Percentiles rank a stretch among this genome's conserved stretches.
Evolutionary conservation across 169 alveolate species (phyloP).

Genomic region (Cyclospora cayetanensis): DNA sequence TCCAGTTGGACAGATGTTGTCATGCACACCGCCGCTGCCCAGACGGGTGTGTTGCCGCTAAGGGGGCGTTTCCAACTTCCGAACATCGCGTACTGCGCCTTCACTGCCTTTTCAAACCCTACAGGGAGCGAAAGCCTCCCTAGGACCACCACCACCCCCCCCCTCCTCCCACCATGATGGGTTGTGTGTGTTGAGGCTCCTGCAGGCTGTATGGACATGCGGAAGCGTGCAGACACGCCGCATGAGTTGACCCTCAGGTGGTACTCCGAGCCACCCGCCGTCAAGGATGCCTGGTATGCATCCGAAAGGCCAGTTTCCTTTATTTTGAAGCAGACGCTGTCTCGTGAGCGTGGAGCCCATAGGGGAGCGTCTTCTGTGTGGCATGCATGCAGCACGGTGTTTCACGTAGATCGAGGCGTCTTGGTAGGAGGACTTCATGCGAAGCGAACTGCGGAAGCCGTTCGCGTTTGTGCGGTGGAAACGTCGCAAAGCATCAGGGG

Average conservation of each 20-base stretch:
- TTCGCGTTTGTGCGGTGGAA: not conserved
- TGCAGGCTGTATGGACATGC: conserved; percentile 32
- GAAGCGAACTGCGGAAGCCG: not conserved
- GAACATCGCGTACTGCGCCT: no score
- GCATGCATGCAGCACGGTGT: not conserved
- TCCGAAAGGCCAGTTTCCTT: no score
- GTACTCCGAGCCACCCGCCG: not conserved
- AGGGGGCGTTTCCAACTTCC: no score
- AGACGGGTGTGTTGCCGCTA: no score
- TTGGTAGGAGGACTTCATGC: conserved; percentile 2
- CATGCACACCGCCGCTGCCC: not conserved
- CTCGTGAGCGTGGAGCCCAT: not conserved
- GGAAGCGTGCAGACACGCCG: conserved; percentile 34
- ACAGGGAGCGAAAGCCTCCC: no score
- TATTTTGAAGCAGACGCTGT: no score
- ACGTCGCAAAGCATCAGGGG: not conserved
- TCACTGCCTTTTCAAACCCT: no score
- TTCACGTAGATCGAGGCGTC: not conserved
- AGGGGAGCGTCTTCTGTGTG: not conserved
- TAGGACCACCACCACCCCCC: no score
- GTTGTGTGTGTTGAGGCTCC: not conserved
- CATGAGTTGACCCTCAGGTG: conserved; percentile 23
- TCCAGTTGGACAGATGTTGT: not conserved
- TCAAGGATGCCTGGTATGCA: not conserved
- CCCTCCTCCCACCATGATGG: no score